A percentile compares a stretch with the other conserved stretches of the same genome.
phyloP scores from a whole-genome alignment of 768 basidiomycete genomes.

The Suillus sp. region DNA sequence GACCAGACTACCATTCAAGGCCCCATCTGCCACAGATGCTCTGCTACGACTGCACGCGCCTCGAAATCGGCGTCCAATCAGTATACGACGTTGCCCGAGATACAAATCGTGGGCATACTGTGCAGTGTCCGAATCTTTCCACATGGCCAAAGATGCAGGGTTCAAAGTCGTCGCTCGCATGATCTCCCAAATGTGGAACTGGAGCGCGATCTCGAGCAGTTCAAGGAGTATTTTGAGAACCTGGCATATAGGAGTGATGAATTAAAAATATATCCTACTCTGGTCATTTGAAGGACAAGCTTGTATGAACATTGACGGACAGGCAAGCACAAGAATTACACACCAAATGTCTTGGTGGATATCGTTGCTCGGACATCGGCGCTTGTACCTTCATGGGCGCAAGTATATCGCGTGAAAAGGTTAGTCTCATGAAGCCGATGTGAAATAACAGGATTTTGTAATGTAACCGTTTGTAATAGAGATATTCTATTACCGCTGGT shows the following conservation, averaged over 20 bases:
- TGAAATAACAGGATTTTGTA: constrained; percentile 4
- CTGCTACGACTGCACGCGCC: constrained; percentile 95
- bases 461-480: constrained; percentile 41
- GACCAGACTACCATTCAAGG: constrained; percentile 96
- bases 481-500: constrained; percentile 98
- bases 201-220: constrained; percentile 96
- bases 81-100: constrained; percentile 99
- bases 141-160: constrained; percentile 96
- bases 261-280: constrained; percentile 96
- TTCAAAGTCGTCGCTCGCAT: constrained; percentile 99
- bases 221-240: constrained; percentile 99
- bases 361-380: constrained; percentile 96
- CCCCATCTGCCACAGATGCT: constrained; percentile 99
- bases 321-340: constrained; percentile 98
- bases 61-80: constrained; percentile 98
- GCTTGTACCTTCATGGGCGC: constrained; percentile 96
- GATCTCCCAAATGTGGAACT: constrained; percentile 97
- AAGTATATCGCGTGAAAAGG: constrained; percentile 98
- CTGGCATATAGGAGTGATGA: constrained; percentile 97
- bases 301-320: constrained; percentile 96
- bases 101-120: constrained; percentile 98
- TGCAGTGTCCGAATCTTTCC: constrained; percentile 95
- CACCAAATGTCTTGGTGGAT: constrained; percentile 97
- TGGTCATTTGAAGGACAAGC: constrained; percentile 97
- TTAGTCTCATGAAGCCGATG: constrained; percentile 31